phyloP scores from a whole-genome alignment of 306 rosid genomes.

The Dalbergia cochinchinensis region DNA sequence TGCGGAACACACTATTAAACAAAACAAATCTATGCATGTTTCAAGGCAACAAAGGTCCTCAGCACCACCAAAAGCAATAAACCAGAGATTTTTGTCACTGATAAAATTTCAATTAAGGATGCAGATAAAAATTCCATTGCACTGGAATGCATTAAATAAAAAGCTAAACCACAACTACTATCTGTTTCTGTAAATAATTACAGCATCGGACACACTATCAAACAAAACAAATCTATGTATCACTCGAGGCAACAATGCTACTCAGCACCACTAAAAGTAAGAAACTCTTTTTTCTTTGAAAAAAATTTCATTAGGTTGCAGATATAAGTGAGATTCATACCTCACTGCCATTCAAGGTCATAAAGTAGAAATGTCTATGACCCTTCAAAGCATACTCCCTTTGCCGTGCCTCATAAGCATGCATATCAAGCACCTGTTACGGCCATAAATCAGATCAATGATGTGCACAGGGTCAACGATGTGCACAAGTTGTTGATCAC shows the following conservation, averaged over 20 bases:
- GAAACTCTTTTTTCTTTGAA: conserved; percentile 13
- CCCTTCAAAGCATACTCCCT: conserved; percentile 92
- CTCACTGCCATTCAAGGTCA: conserved; percentile 97
- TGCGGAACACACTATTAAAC: too few relatives aligned
- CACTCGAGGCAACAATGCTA: conserved; percentile 1
- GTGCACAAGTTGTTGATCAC: conserved; percentile 24
- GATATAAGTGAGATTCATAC: conserved; percentile 54
- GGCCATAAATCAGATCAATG: conserved; percentile 42
- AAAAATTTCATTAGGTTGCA: conserved; percentile 14
- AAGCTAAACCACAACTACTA: not conserved
- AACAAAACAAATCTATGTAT: conserved; percentile 1
- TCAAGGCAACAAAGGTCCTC: too few relatives aligned
- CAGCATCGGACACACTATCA: conserved; percentile 2
- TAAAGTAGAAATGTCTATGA: conserved; percentile 98
- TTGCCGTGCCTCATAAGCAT: conserved; percentile 88
- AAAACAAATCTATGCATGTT: too few relatives aligned
- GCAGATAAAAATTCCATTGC: conserved; percentile 9
- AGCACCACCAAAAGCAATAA: too few relatives aligned
- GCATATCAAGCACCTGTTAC: conserved; percentile 89
- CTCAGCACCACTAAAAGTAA: conserved; percentile 14
- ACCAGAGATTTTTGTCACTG: too few relatives aligned
- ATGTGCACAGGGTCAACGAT: conserved; percentile 28
- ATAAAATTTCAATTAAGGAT: too few relatives aligned
- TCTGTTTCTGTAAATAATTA: conserved; percentile 18
- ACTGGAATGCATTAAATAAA: conserved; percentile 4